A percentile compares a stretch with the other conserved stretches of the same genome.
Evolutionary conservation across 805 yeast genomes (phyloP).

Genomic region (Sporopachydermia lactativora): DNA sequence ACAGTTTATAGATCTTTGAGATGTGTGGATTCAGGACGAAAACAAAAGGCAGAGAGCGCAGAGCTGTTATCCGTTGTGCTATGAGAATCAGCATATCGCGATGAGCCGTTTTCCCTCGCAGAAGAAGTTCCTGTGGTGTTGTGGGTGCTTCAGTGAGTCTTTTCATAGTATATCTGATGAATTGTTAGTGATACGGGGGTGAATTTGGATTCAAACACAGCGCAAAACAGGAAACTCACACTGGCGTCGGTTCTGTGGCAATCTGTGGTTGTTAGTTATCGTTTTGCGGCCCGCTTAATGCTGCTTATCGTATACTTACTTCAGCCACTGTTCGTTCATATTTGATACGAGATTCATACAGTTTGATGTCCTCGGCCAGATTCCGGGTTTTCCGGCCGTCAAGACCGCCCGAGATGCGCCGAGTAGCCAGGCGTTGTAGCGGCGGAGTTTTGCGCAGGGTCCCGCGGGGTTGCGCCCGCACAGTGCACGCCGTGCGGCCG

Average conservation of each 20-base stretch:
- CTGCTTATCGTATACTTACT: too few relatives aligned
- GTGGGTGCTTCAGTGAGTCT: not conserved
- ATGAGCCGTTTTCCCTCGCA: not conserved
- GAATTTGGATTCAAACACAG: too few relatives aligned
- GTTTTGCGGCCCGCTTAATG: too few relatives aligned
- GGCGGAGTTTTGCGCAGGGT: too few relatives aligned
- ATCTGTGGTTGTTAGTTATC: too few relatives aligned
- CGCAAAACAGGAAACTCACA: too few relatives aligned
- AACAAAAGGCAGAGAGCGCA: constrained; percentile 68
- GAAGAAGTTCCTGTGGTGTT: not conserved
- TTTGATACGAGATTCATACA: not conserved
- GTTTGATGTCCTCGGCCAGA: not conserved
- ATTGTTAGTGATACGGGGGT: too few relatives aligned
- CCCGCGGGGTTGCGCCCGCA: too few relatives aligned
- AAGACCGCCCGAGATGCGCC: not conserved
- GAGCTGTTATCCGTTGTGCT: constrained; percentile 55
- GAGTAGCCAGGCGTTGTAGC: not conserved
- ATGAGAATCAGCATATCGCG: constrained; percentile 35
- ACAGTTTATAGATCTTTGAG: constrained; percentile 59
- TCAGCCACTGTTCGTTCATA: not conserved
- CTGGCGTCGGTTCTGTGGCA: too few relatives aligned
- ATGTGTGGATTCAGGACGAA: constrained; percentile 80
- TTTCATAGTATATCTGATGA: not conserved
- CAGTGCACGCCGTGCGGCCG: too few relatives aligned
- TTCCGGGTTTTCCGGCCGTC: not conserved